Percentiles rank a stretch among this genome's conserved stretches.
Conservation (phyloP, 169 alveolate species). For the Fabrea salina region DNA sequence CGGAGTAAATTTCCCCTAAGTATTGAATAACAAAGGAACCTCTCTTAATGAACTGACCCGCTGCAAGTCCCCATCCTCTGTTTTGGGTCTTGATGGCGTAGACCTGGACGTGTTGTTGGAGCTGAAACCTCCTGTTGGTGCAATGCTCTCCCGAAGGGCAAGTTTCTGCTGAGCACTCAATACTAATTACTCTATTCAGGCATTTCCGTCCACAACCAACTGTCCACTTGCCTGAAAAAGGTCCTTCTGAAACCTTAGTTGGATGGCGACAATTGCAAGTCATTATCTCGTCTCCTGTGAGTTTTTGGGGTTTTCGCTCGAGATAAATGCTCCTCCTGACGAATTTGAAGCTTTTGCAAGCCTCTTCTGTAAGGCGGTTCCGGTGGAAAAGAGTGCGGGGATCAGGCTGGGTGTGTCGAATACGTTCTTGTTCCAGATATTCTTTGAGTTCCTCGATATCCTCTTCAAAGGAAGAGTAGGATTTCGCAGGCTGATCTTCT, state of each 20-base stretch:
- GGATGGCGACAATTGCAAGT: constrained; percentile 40
- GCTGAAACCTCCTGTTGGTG: constrained; percentile 49
- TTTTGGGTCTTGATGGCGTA: constrained; percentile 38
- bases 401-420: neutral
- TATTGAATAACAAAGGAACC: constrained; percentile 58
- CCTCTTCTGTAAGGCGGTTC: constrained; percentile 22
- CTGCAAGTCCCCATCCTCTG: constrained; percentile 55
- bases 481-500: neutral
- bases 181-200: constrained; percentile 41
- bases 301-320: constrained; percentile 40
- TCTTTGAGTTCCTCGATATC: constrained; percentile 8
- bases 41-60: constrained; percentile 50
- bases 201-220: constrained; percentile 48
- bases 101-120: constrained; percentile 49
- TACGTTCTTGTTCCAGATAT: neutral
- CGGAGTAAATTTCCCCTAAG: constrained; percentile 69
- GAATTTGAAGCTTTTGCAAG: constrained; percentile 36
- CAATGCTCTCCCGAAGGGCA: constrained; percentile 48
- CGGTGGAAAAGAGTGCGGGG: neutral
- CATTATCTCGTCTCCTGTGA: constrained; percentile 36
- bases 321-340: constrained; percentile 41
- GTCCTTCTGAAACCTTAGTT: neutral
- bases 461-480: neutral
- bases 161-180: constrained; percentile 44
- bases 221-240: neutral